Evolutionary conservation across 75 land plant species (phyloP).

Genomic region (Larix kaempferi): DNA sequence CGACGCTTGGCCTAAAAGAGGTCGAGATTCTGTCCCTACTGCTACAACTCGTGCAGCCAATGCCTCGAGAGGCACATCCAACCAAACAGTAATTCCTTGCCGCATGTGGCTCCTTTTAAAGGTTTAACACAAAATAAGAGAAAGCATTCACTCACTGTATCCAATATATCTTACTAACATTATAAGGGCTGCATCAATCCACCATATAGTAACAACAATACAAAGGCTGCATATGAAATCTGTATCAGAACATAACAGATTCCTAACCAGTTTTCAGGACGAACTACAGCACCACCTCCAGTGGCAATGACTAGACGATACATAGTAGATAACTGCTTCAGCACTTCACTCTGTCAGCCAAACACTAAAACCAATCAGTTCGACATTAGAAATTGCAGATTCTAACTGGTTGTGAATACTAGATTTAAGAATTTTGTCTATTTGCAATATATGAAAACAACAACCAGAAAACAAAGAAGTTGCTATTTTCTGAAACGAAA

Average conservation of each 20-base stretch:
- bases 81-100: slow-evolving; percentile 77
- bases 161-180: neutral
- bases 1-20: slow-evolving; percentile 60
- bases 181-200: too few species aligned
- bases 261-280: slow-evolving; percentile 65
- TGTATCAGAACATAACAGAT: neutral
- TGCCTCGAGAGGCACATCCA: slow-evolving; percentile 93
- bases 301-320: slow-evolving; percentile 83
- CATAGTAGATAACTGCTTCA: slow-evolving; percentile 60
- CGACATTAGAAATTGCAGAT: neutral
- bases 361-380: neutral
- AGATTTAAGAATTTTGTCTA: neutral
- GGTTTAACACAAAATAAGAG: neutral
- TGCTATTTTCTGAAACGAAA: neutral
- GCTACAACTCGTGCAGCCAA: slow-evolving; percentile 81
- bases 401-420: neutral
- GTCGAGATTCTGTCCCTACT: slow-evolving; percentile 77
- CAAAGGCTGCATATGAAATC: neutral
- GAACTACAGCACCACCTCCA: slow-evolving; percentile 92
- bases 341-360: slow-evolving; percentile 67
- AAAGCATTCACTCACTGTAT: neutral
- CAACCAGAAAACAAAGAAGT: neutral
- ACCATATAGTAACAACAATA: neutral
- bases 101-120: slow-evolving; percentile 66
- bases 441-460: neutral